Base-by-base conservation (phyloP, 441 rosid species). In the Sinapis alba region DNA sequence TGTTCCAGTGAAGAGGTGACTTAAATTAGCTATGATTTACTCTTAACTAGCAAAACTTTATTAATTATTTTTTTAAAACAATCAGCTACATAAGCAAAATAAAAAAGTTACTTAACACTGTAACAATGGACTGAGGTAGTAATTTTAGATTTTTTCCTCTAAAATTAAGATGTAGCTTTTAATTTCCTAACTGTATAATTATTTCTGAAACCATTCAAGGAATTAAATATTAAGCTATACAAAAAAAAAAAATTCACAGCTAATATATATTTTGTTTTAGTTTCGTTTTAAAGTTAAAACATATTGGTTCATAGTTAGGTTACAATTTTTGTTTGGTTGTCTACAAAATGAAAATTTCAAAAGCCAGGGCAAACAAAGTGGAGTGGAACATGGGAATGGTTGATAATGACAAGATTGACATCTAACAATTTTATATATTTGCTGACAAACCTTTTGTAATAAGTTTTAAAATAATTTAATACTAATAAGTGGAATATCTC, bases 401-500 rank as follows among this genome's bases (percentile, higher is more conserved):
- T 53, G 27, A 53, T 20, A 53, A 10, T 53, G 26, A 53, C 24
- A 20, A 53, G 58, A 53, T 20, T 53, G 30, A 26, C 30, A 56
- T 23, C 61, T 26, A 13, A 56, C 61, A 24, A 23, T 23, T 56
- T 56, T 56, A 56, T 56, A 23, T 24, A 56, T 23, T 56, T 12
- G 30, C 61, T 23, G 61, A 24, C 61, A 56, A 58, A 26, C n/a
- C 20, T 58, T 26, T 58, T 24, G 18, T 26, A 7, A 24, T 13
- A 26, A 58, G 11, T 7, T 1, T 54, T 11, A 20, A 20, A 54
- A 50, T 54, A 21, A 54, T 53, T 7, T 9, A 58, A 26, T 58
- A 26, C 19, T 58, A 13, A 58, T 58, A 13, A 58, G 62, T 58
- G 36, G 62, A 57, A 58, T 58, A 58, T 58, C 34, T 58, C 5